Evolutionary conservation across 768 basidiomycete species (phyloP), one percentile per base, ranked within the genome.

Genomic region (Zangia roseola): DNA sequence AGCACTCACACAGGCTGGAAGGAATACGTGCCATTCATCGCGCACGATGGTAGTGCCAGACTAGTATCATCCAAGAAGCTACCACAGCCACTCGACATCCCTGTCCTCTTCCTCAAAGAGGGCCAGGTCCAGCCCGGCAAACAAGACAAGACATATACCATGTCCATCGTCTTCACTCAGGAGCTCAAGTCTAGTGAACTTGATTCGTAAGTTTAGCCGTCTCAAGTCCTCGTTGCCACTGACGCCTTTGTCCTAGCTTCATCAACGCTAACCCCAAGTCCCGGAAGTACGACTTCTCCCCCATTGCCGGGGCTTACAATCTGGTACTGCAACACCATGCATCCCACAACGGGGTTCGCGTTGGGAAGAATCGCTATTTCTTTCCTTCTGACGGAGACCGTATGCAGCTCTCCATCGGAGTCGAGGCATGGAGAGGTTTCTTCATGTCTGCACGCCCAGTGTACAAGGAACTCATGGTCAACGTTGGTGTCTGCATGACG

Each of bases 401-500:
- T 16, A 33, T 56, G 35, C 55, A 53, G 1, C 61, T 80, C 12
- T 69, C 70, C 0, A 57, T 57, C 4, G 75, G 75, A 0, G 57
- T 78, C 0, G 74, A 73, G 35, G 78, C 78, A 0, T 69, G 69
- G 59, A 68, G 71, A 47, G 79, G 79, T 3, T 81, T 76, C 58
- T 81, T 73, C 63, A 70, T 77, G 58, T 80, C 79, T 1, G 69
- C 75, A 4, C 70, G 80, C 0, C 79, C 78, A 0, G 71, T 69
- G 12, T 74, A 71, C 59, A 76, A 74, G 42, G 69, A 73, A 36
- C 60, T 82, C 5, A 72, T 78, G 71, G 75, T 82, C 43, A 82
- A 82, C 54, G 66, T 82, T 21, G 81, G 79, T 26, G 67, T 75
- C 5, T 77, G 74, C 53, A 79, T 79, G 72, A 74, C 77, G 1